phyloP scores from a whole-genome alignment of 768 basidiomycete genomes.

The Collybiopsis confluens region DNA sequence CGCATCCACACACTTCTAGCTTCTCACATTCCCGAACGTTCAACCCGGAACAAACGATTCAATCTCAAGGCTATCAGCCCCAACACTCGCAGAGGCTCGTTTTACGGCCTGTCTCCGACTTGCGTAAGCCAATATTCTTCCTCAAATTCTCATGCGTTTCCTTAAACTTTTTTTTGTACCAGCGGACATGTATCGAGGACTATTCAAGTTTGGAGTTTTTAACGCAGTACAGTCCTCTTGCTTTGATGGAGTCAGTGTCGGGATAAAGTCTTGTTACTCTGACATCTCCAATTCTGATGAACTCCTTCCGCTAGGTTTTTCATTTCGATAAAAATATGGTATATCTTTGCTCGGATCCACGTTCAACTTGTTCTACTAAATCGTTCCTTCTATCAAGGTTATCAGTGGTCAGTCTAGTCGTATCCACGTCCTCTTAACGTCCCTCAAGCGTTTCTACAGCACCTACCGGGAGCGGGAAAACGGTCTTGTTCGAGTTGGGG shows the following conservation, averaged over 20 bases:
- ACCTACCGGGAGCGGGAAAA: slow-evolving; percentile 96
- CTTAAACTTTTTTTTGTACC: slow-evolving; percentile 8
- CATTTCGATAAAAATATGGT: slow-evolving; percentile 65
- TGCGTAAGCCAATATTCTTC: slow-evolving; percentile 44
- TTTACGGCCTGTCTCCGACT: slow-evolving; percentile 66
- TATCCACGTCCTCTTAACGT: slow-evolving; percentile 8
- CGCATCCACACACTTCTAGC: neutral
- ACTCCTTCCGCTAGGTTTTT: too few species aligned
- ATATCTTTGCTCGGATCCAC: slow-evolving; percentile 11
- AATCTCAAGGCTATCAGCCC: slow-evolving; percentile 1
- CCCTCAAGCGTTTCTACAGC: slow-evolving; percentile 40
- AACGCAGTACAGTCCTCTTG: slow-evolving; percentile 88
- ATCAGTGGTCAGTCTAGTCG: slow-evolving; percentile 70
- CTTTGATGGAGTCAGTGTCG: slow-evolving; percentile 59
- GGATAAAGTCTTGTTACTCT: neutral
- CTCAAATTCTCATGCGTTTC: neutral
- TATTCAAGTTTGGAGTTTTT: slow-evolving; percentile 89
- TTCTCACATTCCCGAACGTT: too few species aligned
- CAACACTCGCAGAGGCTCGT: slow-evolving; percentile 41
- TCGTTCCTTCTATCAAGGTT: slow-evolving; percentile 52
- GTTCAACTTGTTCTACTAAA: slow-evolving; percentile 6
- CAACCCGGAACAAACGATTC: neutral
- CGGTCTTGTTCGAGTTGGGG: slow-evolving; percentile 88
- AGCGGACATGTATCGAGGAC: slow-evolving; percentile 78
- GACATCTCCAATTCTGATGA: neutral